phyloP scores from a whole-genome alignment of 2,329 filamentous ascomycete species.

The Hirsutella thompsonii region DNA sequence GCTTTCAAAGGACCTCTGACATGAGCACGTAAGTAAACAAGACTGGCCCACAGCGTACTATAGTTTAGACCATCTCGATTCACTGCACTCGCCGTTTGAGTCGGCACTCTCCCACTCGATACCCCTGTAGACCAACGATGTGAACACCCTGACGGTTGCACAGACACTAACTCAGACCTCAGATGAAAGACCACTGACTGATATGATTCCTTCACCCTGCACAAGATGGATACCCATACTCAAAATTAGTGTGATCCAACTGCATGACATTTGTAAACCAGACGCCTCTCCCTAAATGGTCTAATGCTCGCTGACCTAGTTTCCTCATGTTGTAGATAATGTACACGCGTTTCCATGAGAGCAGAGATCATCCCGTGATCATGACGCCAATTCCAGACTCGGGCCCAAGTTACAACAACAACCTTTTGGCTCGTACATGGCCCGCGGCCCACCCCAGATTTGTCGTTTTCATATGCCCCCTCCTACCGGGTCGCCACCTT shows the following conservation, averaged over 20 bases:
- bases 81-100: background rate
- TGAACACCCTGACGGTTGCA: too few species aligned
- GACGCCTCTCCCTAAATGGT: constrained; percentile 24
- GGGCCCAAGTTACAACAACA: background rate
- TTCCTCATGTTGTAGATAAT: constrained; percentile 25
- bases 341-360: constrained; percentile 35
- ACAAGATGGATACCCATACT: too few species aligned
- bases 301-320: constrained; percentile 31
- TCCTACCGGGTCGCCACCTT: background rate
- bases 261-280: constrained; percentile 16
- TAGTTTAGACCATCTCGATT: background rate
- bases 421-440: background rate
- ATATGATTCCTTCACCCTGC: too few species aligned
- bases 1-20: too few species aligned
- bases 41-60: too few species aligned
- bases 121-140: too few species aligned
- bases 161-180: too few species aligned
- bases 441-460: background rate
- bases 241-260: constrained; percentile 6
- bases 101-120: too few species aligned
- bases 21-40: too few species aligned
- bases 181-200: too few species aligned
- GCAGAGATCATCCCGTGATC: constrained; percentile 32
- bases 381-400: constrained; percentile 1
- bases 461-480: background rate